phyloP scores from a whole-genome alignment of 1,284 basidiomycete genomes.

The Ustilago curta region DNA sequence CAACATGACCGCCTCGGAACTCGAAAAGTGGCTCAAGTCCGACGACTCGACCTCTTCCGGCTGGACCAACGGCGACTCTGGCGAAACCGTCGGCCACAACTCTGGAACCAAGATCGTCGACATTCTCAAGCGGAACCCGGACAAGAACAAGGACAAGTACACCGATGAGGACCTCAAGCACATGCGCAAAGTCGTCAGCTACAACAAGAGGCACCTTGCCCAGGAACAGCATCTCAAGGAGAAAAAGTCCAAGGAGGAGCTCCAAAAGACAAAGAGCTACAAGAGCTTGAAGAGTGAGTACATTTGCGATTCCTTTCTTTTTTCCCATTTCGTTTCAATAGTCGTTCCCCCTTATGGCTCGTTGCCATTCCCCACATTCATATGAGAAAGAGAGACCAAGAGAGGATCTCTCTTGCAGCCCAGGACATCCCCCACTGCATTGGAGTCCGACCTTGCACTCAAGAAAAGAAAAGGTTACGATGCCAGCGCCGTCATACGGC shows the following conservation, averaged over 20 bases:
- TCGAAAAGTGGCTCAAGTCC: conserved; percentile 66
- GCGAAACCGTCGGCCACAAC: conserved; percentile 64
- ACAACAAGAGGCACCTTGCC: conserved; percentile 67
- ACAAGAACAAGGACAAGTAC: conserved; percentile 63
- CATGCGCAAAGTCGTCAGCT: conserved; percentile 68
- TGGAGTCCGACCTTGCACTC: conserved; percentile 9
- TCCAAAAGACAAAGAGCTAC: conserved; percentile 59
- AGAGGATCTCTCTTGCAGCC: conserved; percentile 10
- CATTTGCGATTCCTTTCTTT: not conserved
- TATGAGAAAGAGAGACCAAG: not conserved
- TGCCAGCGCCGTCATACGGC: not conserved
- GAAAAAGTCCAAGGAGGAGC: conserved; percentile 56
- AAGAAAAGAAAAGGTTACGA: not conserved
- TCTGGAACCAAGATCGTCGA: conserved; percentile 62
- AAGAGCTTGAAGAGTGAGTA: conserved; percentile 59
- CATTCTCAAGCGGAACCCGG: conserved; percentile 67
- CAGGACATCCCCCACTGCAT: conserved; percentile 4
- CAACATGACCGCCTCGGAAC: conserved; percentile 67
- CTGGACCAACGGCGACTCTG: conserved; percentile 56
- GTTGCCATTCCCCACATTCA: not conserved
- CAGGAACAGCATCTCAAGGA: conserved; percentile 62
- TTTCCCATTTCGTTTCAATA: conserved; percentile 18
- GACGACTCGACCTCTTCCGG: conserved; percentile 52
- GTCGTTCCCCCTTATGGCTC: not conserved
- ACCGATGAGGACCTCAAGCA: conserved; percentile 65